These are phyloP conservation scores for Hanseniaspora lachancei DNA, from an alignment of 805 yeast genomes.

Conservation along the genomic window DNA sequence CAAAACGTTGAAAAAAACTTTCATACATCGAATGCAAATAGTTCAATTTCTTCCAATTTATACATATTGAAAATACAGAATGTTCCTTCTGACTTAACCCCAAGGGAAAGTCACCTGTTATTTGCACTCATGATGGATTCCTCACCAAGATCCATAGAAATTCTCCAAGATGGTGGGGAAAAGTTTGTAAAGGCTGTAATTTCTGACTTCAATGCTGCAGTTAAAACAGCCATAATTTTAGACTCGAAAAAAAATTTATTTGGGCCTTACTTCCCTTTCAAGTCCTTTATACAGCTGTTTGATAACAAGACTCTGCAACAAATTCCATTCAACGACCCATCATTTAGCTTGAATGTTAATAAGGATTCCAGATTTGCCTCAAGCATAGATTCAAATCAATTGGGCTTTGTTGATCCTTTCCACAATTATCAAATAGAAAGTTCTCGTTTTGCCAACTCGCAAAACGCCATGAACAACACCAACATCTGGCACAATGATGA, in stretches of 20 bases:
- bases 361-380: background rate
- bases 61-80: constrained; percentile 30
- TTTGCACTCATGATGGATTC: constrained; percentile 58
- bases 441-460: background rate
- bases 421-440: background rate
- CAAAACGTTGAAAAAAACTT: background rate
- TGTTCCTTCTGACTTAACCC: constrained; percentile 48
- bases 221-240: constrained; percentile 31
- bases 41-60: background rate
- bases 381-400: background rate
- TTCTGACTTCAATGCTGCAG: constrained; percentile 33
- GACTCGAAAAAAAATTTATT: constrained; percentile 33
- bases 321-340: constrained; percentile 16
- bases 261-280: constrained; percentile 36
- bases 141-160: constrained; percentile 36
- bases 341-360: constrained; percentile 13
- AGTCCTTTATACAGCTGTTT: constrained; percentile 31
- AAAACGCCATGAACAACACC: background rate
- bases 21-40: background rate
- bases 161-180: constrained; percentile 23
- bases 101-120: constrained; percentile 53
- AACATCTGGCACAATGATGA: constrained; percentile 8
- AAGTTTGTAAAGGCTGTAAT: constrained; percentile 34
- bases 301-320: constrained; percentile 27
- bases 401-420: constrained; percentile 10